A percentile compares a stretch with the other conserved stretches of the same genome.
Conservation (phyloP, 805 yeast genomes). For the Grigorovia transvaalensis region DNA sequence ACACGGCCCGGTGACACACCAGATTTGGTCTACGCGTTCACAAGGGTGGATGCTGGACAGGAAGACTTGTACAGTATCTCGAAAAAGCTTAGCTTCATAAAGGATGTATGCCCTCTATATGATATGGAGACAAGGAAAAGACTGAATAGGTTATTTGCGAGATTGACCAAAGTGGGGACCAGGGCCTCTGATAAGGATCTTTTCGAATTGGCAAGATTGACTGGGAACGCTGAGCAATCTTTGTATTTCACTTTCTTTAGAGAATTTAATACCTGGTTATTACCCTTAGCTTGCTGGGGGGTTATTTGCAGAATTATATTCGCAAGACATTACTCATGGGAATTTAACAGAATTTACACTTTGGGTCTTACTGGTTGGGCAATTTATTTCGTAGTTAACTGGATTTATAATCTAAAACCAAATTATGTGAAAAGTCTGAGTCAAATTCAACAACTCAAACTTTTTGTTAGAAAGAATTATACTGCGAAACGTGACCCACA, state of each 20-base stretch:
- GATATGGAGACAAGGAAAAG: slow-evolving; percentile 5
- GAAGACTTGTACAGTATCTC: slow-evolving; percentile 3
- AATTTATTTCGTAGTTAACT: slow-evolving; percentile 43
- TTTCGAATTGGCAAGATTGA: slow-evolving; percentile 26
- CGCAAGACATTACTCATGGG: slow-evolving; percentile 6
- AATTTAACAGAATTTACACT: slow-evolving; percentile 45
- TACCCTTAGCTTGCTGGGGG: slow-evolving; percentile 49
- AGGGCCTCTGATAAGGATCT: slow-evolving; percentile 19
- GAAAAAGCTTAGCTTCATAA: slow-evolving; percentile 6
- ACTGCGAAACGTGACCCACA: neutral
- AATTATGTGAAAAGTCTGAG: slow-evolving; percentile 23
- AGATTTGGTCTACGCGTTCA: slow-evolving; percentile 15
- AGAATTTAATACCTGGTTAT: slow-evolving; percentile 48
- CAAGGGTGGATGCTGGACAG: slow-evolving; percentile 10
- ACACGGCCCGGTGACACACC: slow-evolving; percentile 20
- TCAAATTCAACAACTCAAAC: slow-evolving; percentile 20
- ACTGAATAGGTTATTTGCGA: neutral
- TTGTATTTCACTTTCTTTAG: slow-evolving; percentile 64
- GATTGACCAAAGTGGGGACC: neutral
- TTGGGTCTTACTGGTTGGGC: slow-evolving; percentile 56
- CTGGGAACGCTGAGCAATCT: slow-evolving; percentile 35
- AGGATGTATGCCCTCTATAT: slow-evolving; percentile 7
- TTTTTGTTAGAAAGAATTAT: neutral
- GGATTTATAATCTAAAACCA: slow-evolving; percentile 38
- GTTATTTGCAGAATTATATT: slow-evolving; percentile 30